A percentile compares a stretch with the other conserved stretches of the same genome.
phyloP scores from a whole-genome alignment of 805 yeast species.

The Danielozyma ontarioensis region DNA sequence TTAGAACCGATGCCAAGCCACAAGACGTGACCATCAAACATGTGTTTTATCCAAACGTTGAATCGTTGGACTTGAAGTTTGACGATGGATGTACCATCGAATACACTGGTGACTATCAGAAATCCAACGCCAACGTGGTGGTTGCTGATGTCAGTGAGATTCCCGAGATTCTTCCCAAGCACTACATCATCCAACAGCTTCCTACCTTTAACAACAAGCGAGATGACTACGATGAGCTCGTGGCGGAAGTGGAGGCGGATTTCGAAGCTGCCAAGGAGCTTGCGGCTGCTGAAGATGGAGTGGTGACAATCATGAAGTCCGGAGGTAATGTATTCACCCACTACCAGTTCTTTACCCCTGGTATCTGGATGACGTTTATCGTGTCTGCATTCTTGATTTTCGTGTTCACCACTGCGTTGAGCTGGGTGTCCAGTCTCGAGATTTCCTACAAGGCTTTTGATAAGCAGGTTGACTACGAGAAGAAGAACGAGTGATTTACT shows the following conservation, averaged over 20 bases:
- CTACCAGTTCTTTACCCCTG: conserved; percentile 74
- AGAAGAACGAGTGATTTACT: conserved; percentile 36
- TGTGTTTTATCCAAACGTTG: conserved; percentile 14
- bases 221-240: conserved; percentile 7
- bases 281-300: conserved; percentile 23
- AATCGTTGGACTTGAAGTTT: conserved; percentile 13
- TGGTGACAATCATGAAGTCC: conserved; percentile 16
- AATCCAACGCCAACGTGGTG: conserved; percentile 1
- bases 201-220: too few species aligned
- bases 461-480: conserved; percentile 51
- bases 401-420: conserved; percentile 56
- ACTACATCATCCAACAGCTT: not conserved
- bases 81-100: not conserved
- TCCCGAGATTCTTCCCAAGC: not conserved
- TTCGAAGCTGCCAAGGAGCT: conserved; percentile 29
- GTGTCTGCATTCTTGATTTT: conserved; percentile 57
- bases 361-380: conserved; percentile 69
- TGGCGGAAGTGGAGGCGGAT: conserved; percentile 24
- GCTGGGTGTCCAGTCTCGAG: conserved; percentile 67
- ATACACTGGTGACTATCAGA: not conserved
- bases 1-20: too few species aligned
- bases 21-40: conserved; percentile 9
- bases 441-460: conserved; percentile 82
- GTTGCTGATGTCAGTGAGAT: not conserved
- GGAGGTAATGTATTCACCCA: conserved; percentile 48